phyloP scores from a whole-genome alignment of 2,329 filamentous ascomycete genomes.

The Colletotrichum orchidophilum region DNA sequence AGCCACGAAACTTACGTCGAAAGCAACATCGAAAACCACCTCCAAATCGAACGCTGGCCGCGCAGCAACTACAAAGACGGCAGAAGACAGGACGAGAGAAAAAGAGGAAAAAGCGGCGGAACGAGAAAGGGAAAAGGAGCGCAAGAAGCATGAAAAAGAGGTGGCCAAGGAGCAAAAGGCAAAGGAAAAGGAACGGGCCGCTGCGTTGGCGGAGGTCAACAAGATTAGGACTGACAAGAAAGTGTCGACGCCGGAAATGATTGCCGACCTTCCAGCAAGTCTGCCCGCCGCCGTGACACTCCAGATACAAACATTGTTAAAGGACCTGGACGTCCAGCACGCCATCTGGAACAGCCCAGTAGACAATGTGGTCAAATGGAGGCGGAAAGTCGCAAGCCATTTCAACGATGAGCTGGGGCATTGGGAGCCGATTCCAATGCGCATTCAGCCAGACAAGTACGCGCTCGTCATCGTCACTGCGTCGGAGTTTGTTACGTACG shows the following conservation, averaged over 20 bases:
- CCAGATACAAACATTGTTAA: constrained; percentile 61
- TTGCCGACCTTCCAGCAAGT: constrained; percentile 72
- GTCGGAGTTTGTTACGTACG: constrained; percentile 71
- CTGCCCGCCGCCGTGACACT: constrained; percentile 58
- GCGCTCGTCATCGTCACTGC: constrained; percentile 70
- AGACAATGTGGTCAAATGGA: constrained; percentile 71
- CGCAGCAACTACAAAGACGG: constrained; percentile 40
- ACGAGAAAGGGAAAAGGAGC: constrained; percentile 64
- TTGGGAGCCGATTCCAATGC: constrained; percentile 70
- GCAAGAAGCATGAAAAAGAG: constrained; percentile 65
- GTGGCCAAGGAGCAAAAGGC: constrained; percentile 69
- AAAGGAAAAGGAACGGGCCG: constrained; percentile 69
- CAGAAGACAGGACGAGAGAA: constrained; percentile 50
- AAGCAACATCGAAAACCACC: constrained; percentile 5
- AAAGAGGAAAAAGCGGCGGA: constrained; percentile 56
- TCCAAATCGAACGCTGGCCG: constrained; percentile 22
- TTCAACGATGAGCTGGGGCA: constrained; percentile 69
- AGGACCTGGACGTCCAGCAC: constrained; percentile 58
- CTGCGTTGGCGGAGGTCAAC: constrained; percentile 77
- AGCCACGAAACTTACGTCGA: not conserved
- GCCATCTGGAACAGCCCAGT: constrained; percentile 55
- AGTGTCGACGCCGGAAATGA: constrained; percentile 78
- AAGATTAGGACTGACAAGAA: constrained; percentile 79
- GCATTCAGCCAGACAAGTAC: constrained; percentile 66
- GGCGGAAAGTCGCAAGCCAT: constrained; percentile 70